phyloP scores from a whole-genome alignment of 2,329 filamentous ascomycete genomes.

The Cephalotrichum gorgonifer region DNA sequence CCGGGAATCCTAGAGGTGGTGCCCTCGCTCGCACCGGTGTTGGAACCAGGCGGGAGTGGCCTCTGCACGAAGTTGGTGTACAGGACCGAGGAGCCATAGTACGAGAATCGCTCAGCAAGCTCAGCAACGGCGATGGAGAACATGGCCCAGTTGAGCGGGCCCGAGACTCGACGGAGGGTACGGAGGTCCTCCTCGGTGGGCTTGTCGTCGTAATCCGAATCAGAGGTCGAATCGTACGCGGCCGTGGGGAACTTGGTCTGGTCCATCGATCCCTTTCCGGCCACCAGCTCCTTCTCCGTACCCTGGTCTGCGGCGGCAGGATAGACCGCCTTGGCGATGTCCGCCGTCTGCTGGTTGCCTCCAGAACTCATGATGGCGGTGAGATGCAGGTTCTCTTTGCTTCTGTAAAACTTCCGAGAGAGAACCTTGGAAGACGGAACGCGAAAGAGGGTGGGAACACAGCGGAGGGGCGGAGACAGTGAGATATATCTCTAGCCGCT shows the following conservation, averaged over 20 bases:
- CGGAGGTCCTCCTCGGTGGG: constrained; percentile 52
- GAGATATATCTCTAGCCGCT: not conserved
- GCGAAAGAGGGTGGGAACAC: not conserved
- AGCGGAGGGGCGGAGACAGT: not conserved
- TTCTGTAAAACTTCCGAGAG: not conserved
- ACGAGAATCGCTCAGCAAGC: constrained; percentile 67
- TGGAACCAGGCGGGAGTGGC: constrained; percentile 40
- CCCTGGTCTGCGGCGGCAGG: constrained; percentile 10
- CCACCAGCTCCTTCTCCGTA: constrained; percentile 10
- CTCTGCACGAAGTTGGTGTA: constrained; percentile 59
- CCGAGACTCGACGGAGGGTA: constrained; percentile 53
- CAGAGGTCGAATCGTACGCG: constrained; percentile 14
- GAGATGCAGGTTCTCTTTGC: not conserved
- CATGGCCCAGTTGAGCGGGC: constrained; percentile 52
- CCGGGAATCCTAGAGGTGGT: constrained; percentile 27
- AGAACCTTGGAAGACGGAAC: not conserved
- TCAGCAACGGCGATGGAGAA: constrained; percentile 66
- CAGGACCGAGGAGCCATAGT: constrained; percentile 61
- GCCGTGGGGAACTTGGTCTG: constrained; percentile 11
- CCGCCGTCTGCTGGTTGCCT: constrained; percentile 9
- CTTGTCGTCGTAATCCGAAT: constrained; percentile 23
- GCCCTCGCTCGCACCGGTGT: constrained; percentile 35
- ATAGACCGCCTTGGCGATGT: constrained; percentile 12
- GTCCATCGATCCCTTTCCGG: constrained; percentile 17
- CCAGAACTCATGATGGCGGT: constrained; percentile 10